These are phyloP conservation scores for Suillus cothurnatus DNA, from an alignment of 768 basidiomycete species.

Conservation along the genomic window DNA sequence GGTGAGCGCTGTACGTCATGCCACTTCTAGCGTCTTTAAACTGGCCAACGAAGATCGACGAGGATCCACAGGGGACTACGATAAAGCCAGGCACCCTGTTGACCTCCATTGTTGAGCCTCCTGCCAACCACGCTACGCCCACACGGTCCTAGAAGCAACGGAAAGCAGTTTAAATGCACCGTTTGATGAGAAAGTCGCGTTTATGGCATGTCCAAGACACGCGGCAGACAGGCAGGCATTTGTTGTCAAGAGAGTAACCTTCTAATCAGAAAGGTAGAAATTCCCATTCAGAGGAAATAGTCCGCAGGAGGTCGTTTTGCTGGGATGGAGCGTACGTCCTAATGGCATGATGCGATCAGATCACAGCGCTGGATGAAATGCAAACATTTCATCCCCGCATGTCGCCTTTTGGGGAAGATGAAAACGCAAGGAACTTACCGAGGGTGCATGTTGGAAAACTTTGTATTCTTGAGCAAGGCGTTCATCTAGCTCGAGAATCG, in stretches of 20 bases:
- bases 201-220: slow-evolving; percentile 30
- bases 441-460: slow-evolving; percentile 88
- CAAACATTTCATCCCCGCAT: slow-evolving; percentile 11
- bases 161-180: background rate
- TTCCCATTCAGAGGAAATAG: slow-evolving; percentile 66
- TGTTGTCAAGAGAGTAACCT: slow-evolving; percentile 7
- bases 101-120: background rate
- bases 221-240: slow-evolving; percentile 16
- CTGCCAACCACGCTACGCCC: slow-evolving; percentile 6
- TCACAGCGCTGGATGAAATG: slow-evolving; percentile 12
- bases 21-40: background rate
- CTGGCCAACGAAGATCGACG: background rate
- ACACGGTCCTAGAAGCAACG: slow-evolving; percentile 5
- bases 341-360: slow-evolving; percentile 11
- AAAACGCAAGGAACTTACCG: slow-evolving; percentile 51
- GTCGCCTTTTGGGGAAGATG: slow-evolving; percentile 12
- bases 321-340: slow-evolving; percentile 84
- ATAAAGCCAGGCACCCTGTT: slow-evolving; percentile 2
- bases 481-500: slow-evolving; percentile 93
- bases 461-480: slow-evolving; percentile 93
- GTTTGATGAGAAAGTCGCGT: slow-evolving; percentile 10
- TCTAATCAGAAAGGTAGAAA: slow-evolving; percentile 20
- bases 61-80: slow-evolving; percentile 2
- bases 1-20: background rate
- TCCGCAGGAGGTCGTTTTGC: slow-evolving; percentile 86